Percentiles rank a stretch among this genome's conserved stretches.
These are phyloP conservation scores for Murraya paniculata DNA, from an alignment of 345 rosid genomes.

Conservation along the genomic window DNA sequence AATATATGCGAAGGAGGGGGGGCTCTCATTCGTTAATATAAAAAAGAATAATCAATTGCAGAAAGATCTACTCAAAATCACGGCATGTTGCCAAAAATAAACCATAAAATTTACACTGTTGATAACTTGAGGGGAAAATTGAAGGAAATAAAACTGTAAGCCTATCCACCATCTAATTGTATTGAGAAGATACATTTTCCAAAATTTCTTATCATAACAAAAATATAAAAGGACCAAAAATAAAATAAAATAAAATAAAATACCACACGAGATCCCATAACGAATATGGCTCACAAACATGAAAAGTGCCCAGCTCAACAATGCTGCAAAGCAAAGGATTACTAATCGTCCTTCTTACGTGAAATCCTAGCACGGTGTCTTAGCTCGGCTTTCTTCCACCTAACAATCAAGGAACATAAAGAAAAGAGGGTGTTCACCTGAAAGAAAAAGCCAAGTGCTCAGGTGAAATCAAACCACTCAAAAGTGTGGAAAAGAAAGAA, in stretches of 20 bases:
- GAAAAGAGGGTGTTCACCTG: conserved; percentile 87
- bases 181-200: neutral
- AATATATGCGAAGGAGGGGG: no score
- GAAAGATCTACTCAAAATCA: conserved; percentile 1
- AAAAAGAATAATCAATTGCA: neutral
- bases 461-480: neutral
- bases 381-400: conserved; percentile 96
- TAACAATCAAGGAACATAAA: conserved; percentile 73
- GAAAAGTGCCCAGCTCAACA: neutral
- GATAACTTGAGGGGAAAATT: neutral
- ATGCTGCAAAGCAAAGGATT: conserved; percentile 3
- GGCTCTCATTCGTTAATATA: no score
- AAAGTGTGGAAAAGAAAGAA: neutral
- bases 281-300: neutral
- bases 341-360: conserved; percentile 70
- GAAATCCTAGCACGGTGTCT: conserved; percentile 81
- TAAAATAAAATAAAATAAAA: no score
- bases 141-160: neutral
- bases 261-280: neutral
- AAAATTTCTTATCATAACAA: neutral
- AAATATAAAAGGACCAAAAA: neutral
- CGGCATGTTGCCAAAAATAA: neutral
- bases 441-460: conserved; percentile 11
- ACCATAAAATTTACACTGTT: conserved; percentile 1
- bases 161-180: neutral